These are phyloP conservation scores for Debaryomycetaceae sp. DNA, from an alignment of 1,139 yeast genomes.

Conservation along the genomic window DNA sequence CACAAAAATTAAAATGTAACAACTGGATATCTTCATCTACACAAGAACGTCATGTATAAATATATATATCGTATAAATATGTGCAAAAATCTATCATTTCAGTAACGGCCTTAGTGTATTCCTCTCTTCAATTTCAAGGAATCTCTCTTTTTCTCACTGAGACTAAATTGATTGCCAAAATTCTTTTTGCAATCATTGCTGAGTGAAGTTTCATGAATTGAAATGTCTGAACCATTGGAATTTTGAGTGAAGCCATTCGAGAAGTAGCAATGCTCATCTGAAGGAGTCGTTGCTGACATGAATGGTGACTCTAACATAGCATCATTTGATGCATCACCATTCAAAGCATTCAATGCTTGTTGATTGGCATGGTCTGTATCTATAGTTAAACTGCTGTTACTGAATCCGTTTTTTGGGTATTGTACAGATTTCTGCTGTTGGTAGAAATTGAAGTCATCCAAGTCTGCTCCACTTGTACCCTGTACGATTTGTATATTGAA, in stretches of 20 bases:
- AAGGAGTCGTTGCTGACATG: constrained; percentile 39
- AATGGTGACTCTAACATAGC: constrained; percentile 42
- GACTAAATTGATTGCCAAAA: constrained; percentile 29
- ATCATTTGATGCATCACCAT: constrained; percentile 12
- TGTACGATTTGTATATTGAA: constrained; percentile 15
- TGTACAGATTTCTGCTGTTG: constrained; percentile 19
- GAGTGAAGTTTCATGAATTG: constrained; percentile 6
- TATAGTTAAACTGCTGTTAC: constrained; percentile 38
- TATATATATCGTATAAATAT: neutral
- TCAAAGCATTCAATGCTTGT: constrained; percentile 26
- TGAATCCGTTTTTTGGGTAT: constrained; percentile 21
- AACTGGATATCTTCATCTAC: neutral
- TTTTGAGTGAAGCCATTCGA: neutral
- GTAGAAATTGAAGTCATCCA: constrained; percentile 24
- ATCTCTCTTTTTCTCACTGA: constrained; percentile 48
- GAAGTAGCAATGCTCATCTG: constrained; percentile 35
- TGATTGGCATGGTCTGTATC: constrained; percentile 36
- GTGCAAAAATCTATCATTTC: neutral
- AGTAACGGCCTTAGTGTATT: constrained; percentile 24
- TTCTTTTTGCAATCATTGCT: constrained; percentile 12
- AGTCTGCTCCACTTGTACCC: constrained; percentile 12
- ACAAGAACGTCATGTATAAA: neutral
- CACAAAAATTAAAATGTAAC: too few relatives aligned
- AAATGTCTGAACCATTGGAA: constrained; percentile 3
- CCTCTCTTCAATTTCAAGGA: constrained; percentile 48